Evolutionary conservation across 2,329 filamentous ascomycete genomes (phyloP).

Genomic region (Neofusicoccum sp.): DNA sequence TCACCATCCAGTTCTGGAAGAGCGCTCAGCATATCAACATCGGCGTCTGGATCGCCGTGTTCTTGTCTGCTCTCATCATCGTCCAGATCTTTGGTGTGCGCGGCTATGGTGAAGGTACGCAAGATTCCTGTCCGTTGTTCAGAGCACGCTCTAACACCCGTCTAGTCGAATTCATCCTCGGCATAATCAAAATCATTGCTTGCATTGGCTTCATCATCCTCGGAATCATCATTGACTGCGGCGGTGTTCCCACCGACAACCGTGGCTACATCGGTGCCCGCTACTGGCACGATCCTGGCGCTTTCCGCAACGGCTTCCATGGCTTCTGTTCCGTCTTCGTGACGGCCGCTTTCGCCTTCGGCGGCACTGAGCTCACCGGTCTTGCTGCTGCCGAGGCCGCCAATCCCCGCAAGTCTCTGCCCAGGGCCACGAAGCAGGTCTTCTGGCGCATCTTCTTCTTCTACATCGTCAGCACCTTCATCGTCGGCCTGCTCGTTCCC

Average conservation of each 20-base stretch:
- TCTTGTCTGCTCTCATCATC: slow-evolving; percentile 36
- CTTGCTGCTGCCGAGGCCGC: slow-evolving; percentile 59
- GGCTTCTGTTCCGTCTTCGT: slow-evolving; percentile 64
- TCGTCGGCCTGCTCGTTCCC: slow-evolving; percentile 80
- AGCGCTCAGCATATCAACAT: slow-evolving; percentile 27
- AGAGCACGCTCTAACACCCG: too few relatives aligned
- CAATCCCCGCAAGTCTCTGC: slow-evolving; percentile 53
- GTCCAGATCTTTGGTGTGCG: slow-evolving; percentile 41
- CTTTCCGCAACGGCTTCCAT: slow-evolving; percentile 60
- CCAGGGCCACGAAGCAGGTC: slow-evolving; percentile 45
- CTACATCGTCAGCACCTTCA: slow-evolving; percentile 60
- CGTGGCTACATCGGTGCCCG: slow-evolving; percentile 60
- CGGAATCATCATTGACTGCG: slow-evolving; percentile 42
- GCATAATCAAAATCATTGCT: slow-evolving; percentile 57
- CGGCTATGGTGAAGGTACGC: slow-evolving; percentile 38
- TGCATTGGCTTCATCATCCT: slow-evolving; percentile 45
- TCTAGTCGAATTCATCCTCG: slow-evolving; percentile 56
- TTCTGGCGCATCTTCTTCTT: slow-evolving; percentile 50
- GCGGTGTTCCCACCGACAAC: slow-evolving; percentile 56
- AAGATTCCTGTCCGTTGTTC: slow-evolving; percentile 20
- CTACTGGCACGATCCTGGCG: slow-evolving; percentile 60
- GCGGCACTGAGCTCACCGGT: slow-evolving; percentile 62
- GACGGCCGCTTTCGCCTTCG: slow-evolving; percentile 62
- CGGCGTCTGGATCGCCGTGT: slow-evolving; percentile 37
- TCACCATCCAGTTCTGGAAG: slow-evolving; percentile 40